Evolutionary conservation across 2,329 filamentous ascomycete species (phyloP).

Genomic region (Colletotrichum liaoningense): DNA sequence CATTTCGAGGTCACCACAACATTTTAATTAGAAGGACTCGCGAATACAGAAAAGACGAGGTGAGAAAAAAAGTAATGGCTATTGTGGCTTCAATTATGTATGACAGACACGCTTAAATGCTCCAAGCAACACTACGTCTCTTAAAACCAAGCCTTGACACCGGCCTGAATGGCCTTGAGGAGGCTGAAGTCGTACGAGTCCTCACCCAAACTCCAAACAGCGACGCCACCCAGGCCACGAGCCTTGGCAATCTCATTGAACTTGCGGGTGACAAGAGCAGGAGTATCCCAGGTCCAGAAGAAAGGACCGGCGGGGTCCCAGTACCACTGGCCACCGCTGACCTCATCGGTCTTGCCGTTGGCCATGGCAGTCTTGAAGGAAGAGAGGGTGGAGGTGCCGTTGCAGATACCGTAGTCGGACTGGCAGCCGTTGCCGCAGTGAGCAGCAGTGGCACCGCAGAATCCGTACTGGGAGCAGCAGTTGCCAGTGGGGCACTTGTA

Average conservation of each 20-base stretch:
- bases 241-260: conserved; percentile 55
- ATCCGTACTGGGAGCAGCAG: conserved; percentile 33
- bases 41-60: too few species aligned
- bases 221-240: conserved; percentile 59
- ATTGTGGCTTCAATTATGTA: neutral
- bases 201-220: conserved; percentile 65
- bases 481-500: conserved; percentile 23
- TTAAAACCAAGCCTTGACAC: conserved; percentile 36
- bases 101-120: neutral
- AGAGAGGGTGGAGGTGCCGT: conserved; percentile 25
- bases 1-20: too few species aligned
- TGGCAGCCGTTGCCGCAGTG: conserved; percentile 31
- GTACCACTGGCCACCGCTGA: conserved; percentile 66
- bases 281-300: conserved; percentile 69
- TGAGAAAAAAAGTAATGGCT: neutral
- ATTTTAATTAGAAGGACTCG: too few species aligned
- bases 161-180: conserved; percentile 53
- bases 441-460: conserved; percentile 19
- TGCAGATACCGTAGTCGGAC: conserved; percentile 28
- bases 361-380: conserved; percentile 56
- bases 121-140: neutral
- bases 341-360: conserved; percentile 55
- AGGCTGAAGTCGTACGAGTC: conserved; percentile 57
- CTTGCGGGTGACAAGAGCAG: conserved; percentile 59
- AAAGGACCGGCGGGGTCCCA: conserved; percentile 57